phyloP scores from a whole-genome alignment of 208 protist species.

The Acanthamoeba triangularis region DNA sequence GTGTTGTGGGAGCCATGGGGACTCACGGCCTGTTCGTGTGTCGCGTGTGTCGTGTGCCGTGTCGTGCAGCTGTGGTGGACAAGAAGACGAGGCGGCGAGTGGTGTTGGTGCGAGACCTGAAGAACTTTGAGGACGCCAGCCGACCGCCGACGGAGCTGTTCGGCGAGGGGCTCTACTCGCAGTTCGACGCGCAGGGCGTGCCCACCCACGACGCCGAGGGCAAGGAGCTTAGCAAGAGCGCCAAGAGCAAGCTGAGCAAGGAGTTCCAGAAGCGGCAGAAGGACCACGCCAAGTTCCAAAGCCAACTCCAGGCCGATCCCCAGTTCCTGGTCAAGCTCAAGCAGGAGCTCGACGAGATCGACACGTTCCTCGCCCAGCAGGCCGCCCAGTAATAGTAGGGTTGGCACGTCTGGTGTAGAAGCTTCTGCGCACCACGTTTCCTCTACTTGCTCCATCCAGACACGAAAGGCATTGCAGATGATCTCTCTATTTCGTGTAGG shows the following conservation, averaged over 20 bases:
- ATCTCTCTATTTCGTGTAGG: not conserved
- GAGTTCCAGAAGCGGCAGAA: constrained; percentile 84
- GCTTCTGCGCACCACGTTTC: not conserved
- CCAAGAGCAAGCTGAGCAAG: constrained; percentile 82
- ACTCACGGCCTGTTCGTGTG: not conserved
- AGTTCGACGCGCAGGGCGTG: constrained; percentile 85
- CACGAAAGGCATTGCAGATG: too few species aligned
- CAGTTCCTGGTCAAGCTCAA: constrained; percentile 40
- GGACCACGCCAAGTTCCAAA: constrained; percentile 81
- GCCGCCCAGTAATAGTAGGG: not conserved
- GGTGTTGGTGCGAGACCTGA: constrained; percentile 57
- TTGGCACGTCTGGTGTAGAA: too few species aligned
- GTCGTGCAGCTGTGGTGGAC: not conserved
- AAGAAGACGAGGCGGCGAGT: constrained; percentile 67
- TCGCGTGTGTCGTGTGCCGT: not conserved
- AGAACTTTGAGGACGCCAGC: not conserved
- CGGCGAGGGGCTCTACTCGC: constrained; percentile 76
- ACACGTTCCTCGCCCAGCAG: not conserved
- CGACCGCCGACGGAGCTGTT: constrained; percentile 76
- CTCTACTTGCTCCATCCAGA: not conserved
- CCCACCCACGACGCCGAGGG: constrained; percentile 88
- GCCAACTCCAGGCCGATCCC: constrained; percentile 7
- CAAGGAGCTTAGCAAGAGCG: constrained; percentile 83
- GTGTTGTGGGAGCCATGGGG: not conserved
- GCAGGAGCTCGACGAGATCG: not conserved